A percentile compares a stretch with the other conserved stretches of the same genome.
Evolutionary conservation across 129 eudicot genomes (phyloP).

Genomic region (Flaveria bidentis): DNA sequence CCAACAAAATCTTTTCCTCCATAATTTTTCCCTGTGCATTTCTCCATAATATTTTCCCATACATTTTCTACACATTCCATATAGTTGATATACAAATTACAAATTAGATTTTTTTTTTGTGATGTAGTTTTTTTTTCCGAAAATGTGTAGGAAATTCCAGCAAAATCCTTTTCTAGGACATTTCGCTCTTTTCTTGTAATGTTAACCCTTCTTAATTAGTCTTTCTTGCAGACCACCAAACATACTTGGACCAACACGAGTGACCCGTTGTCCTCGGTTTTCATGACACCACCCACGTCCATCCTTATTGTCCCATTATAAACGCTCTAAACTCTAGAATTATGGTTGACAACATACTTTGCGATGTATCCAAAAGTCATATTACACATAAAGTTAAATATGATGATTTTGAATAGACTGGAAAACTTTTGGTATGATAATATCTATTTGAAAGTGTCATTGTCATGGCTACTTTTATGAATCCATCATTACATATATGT

Average conservation of each 20-base stretch:
- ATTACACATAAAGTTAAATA: neutral
- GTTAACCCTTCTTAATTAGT: neutral
- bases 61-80: too few relatives aligned
- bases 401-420: neutral
- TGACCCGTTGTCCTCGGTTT: neutral
- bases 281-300: neutral
- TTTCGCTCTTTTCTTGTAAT: too few relatives aligned
- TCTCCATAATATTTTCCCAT: too few relatives aligned
- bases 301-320: neutral
- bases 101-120: too few relatives aligned
- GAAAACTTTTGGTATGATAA: neutral
- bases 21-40: too few relatives aligned
- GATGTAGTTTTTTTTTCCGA: too few relatives aligned
- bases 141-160: too few relatives aligned
- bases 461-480: constrained; percentile 6
- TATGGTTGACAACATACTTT: neutral
- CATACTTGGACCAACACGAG: neutral
- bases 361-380: neutral
- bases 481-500: neutral
- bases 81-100: too few relatives aligned
- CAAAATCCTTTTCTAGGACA: too few relatives aligned
- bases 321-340: neutral
- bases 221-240: neutral
- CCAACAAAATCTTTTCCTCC: too few relatives aligned
- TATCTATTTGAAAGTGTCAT: neutral